Percentiles rank a stretch among this genome's conserved stretches.
phyloP scores from a whole-genome alignment of 2,329 filamentous ascomycete genomes.

The Apiospora sp. region DNA sequence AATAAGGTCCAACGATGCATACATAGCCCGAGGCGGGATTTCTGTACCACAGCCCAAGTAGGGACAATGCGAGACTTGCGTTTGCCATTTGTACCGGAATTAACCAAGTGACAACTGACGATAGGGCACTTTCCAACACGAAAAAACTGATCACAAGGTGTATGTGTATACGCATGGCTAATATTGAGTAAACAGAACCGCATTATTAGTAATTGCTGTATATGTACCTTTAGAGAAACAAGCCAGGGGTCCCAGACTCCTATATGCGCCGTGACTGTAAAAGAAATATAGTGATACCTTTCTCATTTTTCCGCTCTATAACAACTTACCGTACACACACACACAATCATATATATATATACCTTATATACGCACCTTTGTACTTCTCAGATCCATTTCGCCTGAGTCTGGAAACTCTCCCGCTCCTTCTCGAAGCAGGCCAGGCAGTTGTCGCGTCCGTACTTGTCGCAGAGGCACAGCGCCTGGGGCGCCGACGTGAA shows the following conservation, averaged over 20 bases:
- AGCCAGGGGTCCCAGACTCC: background rate
- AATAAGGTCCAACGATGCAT: too few relatives aligned
- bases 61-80: too few relatives aligned
- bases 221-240: background rate
- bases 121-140: too few relatives aligned
- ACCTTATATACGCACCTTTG: too few relatives aligned
- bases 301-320: background rate
- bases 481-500: background rate
- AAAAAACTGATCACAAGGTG: too few relatives aligned
- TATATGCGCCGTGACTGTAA: too few relatives aligned
- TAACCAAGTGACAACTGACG: too few relatives aligned
- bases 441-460: constrained; percentile 7
- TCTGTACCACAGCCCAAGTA: too few relatives aligned
- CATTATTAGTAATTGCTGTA: too few relatives aligned
- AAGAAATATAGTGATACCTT: background rate
- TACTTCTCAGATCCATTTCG: constrained; percentile 9
- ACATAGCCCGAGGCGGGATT: too few relatives aligned
- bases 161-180: background rate
- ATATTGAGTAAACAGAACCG: background rate
- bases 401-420: background rate
- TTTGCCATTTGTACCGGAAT: too few relatives aligned
- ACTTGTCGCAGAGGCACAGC: background rate
- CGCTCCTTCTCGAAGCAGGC: constrained; percentile 20
- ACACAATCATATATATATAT: background rate
- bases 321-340: background rate